Evolutionary conservation across 2,329 filamentous ascomycete genomes (phyloP), one percentile per base, ranked within the genome.

Genomic region (Penicillium glabrum): DNA sequence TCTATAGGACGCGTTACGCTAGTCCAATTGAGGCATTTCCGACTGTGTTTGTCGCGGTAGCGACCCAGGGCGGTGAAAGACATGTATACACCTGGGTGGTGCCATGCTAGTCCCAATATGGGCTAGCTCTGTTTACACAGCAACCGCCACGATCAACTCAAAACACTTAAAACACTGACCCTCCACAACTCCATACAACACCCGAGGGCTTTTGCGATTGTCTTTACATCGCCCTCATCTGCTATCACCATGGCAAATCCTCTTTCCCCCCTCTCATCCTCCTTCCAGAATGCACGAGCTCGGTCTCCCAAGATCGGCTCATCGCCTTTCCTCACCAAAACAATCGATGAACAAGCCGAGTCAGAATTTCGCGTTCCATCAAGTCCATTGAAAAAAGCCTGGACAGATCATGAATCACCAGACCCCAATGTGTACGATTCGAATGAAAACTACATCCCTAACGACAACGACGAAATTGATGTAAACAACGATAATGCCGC

Each of bases 231-330:
- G 31, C n/a, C 31, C 35, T 26, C 37, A n/a, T 50, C 52, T 11
- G 10, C 16, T 19, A 19, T 24, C 47, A 58, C 33, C 52, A 78
- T 78, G 75, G 68, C 74, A 53, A 72, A 71, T 54, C 74, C 75
- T 51, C 63, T 78, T 31, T 76, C 73, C 5, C 71, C 73, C n/a
- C 68, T 78, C 46, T 74, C 75, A 41, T 66, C 74, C 26, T 75
- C 75, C 45, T 72, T 69, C 59, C 75, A 77, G 57, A 79, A 78
- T 60, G 69, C 69, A 43, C 72, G 75, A 58, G 66, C 66, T 47
- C 66, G 66, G 31, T 75, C 70, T 31, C 62, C 62, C 29, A 59
- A 61, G 50, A 56, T 56, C 35, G 61, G 51, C 44, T 67, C 64
- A 14, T 67, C 64, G 48, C 64, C 64, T 8, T 66, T 67, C 29